phyloP scores from a whole-genome alignment of 768 basidiomycete genomes.

The Boletus rex-veris region DNA sequence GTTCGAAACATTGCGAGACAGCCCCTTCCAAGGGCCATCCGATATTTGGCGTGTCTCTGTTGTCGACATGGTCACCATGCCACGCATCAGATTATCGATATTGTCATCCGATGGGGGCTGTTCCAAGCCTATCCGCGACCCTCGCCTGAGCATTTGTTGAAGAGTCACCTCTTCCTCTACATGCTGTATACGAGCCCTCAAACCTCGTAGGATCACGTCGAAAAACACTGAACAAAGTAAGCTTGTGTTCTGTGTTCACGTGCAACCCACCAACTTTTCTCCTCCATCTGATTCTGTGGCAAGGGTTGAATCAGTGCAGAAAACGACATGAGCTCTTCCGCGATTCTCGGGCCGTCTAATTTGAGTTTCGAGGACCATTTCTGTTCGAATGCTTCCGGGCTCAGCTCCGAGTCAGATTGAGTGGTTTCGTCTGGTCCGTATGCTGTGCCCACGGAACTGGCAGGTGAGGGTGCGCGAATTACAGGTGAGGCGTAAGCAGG shows the following conservation, averaged over 20 bases:
- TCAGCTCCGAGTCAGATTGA: constrained; percentile 38
- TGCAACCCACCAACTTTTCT: constrained; percentile 35
- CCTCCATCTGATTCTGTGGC: constrained; percentile 33
- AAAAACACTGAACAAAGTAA: constrained; percentile 30
- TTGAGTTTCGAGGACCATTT: constrained; percentile 35
- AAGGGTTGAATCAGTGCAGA: constrained; percentile 33
- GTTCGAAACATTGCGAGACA: constrained; percentile 2
- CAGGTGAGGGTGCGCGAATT: constrained; percentile 45
- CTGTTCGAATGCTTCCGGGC: constrained; percentile 35
- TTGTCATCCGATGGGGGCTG: constrained; percentile 35
- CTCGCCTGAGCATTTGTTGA: constrained; percentile 37
- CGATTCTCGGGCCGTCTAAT: constrained; percentile 34
- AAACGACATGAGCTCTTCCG: constrained; percentile 36
- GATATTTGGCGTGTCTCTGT: constrained; percentile 11
- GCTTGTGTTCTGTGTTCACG: neutral
- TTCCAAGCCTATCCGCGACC: constrained; percentile 35
- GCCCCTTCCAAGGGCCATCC: constrained; percentile 32
- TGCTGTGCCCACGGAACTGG: constrained; percentile 45
- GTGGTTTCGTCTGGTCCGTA: constrained; percentile 46
- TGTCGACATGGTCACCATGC: constrained; percentile 35
- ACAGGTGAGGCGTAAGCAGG: constrained; percentile 45
- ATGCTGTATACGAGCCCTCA: constrained; percentile 35
- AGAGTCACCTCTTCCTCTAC: constrained; percentile 46
- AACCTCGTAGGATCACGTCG: constrained; percentile 36
- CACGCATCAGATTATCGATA: constrained; percentile 40